A percentile compares a stretch with the other conserved stretches of the same genome.
Evolutionary conservation across 305 asterid species (phyloP).

Genomic region (Striga hermonthica): DNA sequence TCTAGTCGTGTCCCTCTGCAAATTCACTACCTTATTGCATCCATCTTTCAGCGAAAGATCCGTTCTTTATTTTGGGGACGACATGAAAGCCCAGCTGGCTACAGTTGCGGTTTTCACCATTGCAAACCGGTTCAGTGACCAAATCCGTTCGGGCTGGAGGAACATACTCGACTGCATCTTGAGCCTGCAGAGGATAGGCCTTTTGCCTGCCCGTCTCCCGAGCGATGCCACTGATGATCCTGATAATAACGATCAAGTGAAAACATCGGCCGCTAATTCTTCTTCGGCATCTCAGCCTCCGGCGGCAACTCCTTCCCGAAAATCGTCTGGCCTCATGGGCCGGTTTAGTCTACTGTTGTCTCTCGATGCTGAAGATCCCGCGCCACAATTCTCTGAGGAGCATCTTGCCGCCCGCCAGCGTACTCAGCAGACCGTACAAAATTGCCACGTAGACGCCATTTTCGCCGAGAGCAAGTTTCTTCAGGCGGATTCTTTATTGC

Average conservation of each 20-base stretch:
- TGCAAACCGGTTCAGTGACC: slow-evolving; percentile 80
- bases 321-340: slow-evolving; percentile 82
- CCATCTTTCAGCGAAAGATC: slow-evolving; percentile 62
- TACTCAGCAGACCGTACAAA: slow-evolving; percentile 67
- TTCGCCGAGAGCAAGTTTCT: slow-evolving; percentile 92
- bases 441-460: slow-evolving; percentile 75
- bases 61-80: slow-evolving; percentile 71
- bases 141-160: slow-evolving; percentile 84
- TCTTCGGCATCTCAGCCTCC: slow-evolving; percentile 47
- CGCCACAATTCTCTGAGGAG: slow-evolving; percentile 76
- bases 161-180: slow-evolving; percentile 84
- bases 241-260: slow-evolving; percentile 42
- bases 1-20: slow-evolving; percentile 84
- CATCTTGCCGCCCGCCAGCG: slow-evolving; percentile 79
- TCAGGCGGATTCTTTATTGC: slow-evolving; percentile 77
- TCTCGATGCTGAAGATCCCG: slow-evolving; percentile 80
- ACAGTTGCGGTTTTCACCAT: slow-evolving; percentile 80
- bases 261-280: slow-evolving; percentile 42
- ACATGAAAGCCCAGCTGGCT: slow-evolving; percentile 76
- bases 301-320: slow-evolving; percentile 50
- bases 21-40: slow-evolving; percentile 66
- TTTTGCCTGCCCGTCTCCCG: slow-evolving; percentile 86
- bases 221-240: slow-evolving; percentile 74
- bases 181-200: slow-evolving; percentile 79
- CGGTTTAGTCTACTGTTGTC: slow-evolving; percentile 79